Conservation (phyloP, 352 stramenopile species). For the Pythium apleroticum region DNA sequence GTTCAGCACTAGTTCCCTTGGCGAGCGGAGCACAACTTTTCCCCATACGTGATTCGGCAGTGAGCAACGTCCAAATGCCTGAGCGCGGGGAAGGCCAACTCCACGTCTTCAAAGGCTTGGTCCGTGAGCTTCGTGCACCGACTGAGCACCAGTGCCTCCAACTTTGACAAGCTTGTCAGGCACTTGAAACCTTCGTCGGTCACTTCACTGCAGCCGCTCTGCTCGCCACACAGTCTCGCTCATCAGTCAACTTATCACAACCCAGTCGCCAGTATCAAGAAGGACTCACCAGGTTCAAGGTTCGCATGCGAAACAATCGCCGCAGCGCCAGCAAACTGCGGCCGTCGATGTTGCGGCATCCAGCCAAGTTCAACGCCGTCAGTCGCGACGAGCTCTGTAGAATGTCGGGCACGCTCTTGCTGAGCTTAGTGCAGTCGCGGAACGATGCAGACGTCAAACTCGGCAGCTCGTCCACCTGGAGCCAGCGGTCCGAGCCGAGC, state of each 20-base stretch:
- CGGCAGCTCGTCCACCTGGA: conserved; percentile 48
- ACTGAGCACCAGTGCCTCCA: conserved; percentile 57
- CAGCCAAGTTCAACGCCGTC: conserved; percentile 53
- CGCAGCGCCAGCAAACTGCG: conserved; percentile 44
- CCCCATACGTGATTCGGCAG: conserved; percentile 39
- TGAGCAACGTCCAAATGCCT: conserved; percentile 53
- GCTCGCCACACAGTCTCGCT: neutral
- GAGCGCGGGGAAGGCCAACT: conserved; percentile 38
- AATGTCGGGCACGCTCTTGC: conserved; percentile 45
- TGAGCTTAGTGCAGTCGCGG: conserved; percentile 44
- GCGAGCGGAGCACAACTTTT: too few relatives aligned
- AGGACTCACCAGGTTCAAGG: conserved; percentile 53
- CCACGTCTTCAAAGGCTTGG: conserved; percentile 44
- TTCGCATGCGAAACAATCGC: conserved; percentile 37
- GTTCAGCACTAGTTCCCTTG: neutral
- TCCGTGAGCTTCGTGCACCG: conserved; percentile 58
- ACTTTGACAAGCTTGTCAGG: conserved; percentile 37
- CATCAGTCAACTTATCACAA: neutral
- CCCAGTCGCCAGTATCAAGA: neutral
- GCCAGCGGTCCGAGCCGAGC: conserved; percentile 40
- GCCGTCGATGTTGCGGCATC: conserved; percentile 63
- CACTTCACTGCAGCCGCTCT: conserved; percentile 56
- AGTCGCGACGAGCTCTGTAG: conserved; percentile 60
- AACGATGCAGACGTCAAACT: conserved; percentile 54
- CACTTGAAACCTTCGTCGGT: conserved; percentile 56